Evolutionary conservation across 139 green algal genomes (phyloP).

Genomic region (Chlamydomonas sp.): DNA sequence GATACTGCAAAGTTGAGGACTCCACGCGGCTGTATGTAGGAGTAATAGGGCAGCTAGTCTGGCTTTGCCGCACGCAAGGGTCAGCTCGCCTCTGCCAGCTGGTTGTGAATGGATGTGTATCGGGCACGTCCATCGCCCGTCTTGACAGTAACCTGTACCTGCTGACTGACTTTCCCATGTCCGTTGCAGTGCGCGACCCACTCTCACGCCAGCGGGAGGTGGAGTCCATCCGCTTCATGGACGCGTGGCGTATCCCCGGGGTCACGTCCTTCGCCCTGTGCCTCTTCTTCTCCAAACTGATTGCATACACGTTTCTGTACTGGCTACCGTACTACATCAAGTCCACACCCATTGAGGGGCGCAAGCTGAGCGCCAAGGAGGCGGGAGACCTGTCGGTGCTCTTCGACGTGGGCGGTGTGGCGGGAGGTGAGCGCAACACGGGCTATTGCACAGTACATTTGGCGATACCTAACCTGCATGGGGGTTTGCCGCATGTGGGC

Average conservation of each 20-base stretch:
- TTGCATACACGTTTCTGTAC: slow-evolving; percentile 98
- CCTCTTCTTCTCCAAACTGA: slow-evolving; percentile 98
- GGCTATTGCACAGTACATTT: not conserved
- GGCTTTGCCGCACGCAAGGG: too few relatives aligned
- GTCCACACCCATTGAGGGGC: slow-evolving; percentile 75
- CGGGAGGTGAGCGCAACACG: slow-evolving; percentile 47
- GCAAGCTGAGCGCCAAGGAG: slow-evolving; percentile 68
- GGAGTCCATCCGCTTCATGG: slow-evolving; percentile 75
- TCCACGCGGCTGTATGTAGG: too few relatives aligned
- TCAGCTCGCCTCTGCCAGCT: too few relatives aligned
- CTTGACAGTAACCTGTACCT: too few relatives aligned
- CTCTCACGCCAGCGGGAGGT: slow-evolving; percentile 18
- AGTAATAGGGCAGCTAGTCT: too few relatives aligned
- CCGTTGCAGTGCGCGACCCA: too few relatives aligned
- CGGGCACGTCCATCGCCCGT: too few relatives aligned
- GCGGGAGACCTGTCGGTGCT: slow-evolving; percentile 89
- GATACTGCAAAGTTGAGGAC: too few relatives aligned
- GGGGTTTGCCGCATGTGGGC: not conserved
- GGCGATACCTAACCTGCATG: not conserved
- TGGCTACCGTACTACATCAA: slow-evolving; percentile 98
- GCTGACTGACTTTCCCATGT: too few relatives aligned
- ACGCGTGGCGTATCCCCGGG: slow-evolving; percentile 92
- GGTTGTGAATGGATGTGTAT: too few relatives aligned
- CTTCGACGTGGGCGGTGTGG: slow-evolving; percentile 94
- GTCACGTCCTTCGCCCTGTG: slow-evolving; percentile 90